Conservation (phyloP, 805 yeast species). For the Candida tammaniensis region DNA sequence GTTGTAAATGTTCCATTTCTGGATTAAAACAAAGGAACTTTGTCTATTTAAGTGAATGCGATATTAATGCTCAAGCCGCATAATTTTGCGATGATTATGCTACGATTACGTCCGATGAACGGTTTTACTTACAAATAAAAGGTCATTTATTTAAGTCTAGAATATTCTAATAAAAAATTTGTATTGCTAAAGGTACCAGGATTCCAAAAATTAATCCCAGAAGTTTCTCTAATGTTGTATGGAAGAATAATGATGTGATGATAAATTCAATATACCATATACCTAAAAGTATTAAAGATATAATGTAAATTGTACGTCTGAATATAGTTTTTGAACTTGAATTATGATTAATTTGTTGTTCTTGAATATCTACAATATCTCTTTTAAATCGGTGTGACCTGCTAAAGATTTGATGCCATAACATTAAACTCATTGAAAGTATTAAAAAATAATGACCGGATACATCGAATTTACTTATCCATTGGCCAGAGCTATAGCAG, state of each 20-base stretch:
- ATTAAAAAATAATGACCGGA: slow-evolving; percentile 54
- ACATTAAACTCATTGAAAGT: slow-evolving; percentile 35
- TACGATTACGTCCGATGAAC: too few species aligned
- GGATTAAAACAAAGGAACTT: too few species aligned
- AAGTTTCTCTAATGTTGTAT: slow-evolving; percentile 45
- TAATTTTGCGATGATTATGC: background rate
- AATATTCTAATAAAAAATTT: too few species aligned
- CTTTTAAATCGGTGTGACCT: slow-evolving; percentile 1
- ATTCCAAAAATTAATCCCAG: slow-evolving; percentile 42
- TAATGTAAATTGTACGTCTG: background rate
- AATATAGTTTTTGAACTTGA: too few species aligned
- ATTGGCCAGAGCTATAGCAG: too few species aligned
- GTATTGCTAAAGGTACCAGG: too few species aligned
- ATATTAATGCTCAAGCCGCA: background rate
- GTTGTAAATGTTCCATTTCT: slow-evolving; percentile 24
- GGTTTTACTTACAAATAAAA: too few species aligned
- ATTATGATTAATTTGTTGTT: too few species aligned
- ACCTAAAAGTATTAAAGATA: slow-evolving; percentile 1
- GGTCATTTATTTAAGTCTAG: too few species aligned
- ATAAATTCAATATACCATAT: slow-evolving; percentile 40
- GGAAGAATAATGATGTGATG: slow-evolving; percentile 49
- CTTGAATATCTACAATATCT: slow-evolving; percentile 1
- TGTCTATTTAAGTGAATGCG: background rate
- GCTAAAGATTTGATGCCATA: slow-evolving; percentile 6
- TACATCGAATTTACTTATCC: slow-evolving; percentile 52